A percentile compares a stretch with the other conserved stretches of the same genome.
Evolutionary conservation across 352 stramenopile genomes (phyloP).

Genomic region (Globisporangium emineosum): DNA sequence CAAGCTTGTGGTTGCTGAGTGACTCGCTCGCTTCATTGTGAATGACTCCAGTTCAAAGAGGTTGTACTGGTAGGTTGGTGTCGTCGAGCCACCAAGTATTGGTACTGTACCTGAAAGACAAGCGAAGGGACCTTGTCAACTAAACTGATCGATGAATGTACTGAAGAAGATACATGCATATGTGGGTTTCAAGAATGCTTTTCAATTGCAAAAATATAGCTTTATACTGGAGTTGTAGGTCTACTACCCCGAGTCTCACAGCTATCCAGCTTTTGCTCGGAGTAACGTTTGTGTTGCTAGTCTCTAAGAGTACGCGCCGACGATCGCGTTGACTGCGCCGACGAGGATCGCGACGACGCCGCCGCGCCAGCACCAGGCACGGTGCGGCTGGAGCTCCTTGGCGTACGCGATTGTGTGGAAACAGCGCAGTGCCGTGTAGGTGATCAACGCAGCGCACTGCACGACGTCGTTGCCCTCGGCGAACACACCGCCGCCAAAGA

Average conservation of each 20-base stretch:
- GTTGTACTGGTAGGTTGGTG: too few relatives aligned
- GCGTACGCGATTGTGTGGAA: slow-evolving; percentile 44
- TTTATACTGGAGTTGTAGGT: not conserved
- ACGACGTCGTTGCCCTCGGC: slow-evolving; percentile 27
- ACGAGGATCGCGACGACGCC: not conserved
- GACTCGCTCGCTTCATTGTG: not conserved
- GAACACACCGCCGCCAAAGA: slow-evolving; percentile 30
- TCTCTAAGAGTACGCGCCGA: not conserved
- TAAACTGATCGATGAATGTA: too few relatives aligned
- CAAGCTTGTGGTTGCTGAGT: not conserved
- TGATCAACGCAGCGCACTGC: slow-evolving; percentile 23
- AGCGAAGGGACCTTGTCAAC: too few relatives aligned
- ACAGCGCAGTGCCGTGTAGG: slow-evolving; percentile 36
- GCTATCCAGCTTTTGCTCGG: too few relatives aligned
- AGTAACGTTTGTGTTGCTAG: too few relatives aligned
- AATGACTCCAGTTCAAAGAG: not conserved
- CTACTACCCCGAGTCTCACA: not conserved
- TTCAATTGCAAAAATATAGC: not conserved
- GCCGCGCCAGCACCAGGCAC: slow-evolving; percentile 14
- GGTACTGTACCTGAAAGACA: too few relatives aligned
- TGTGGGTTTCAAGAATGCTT: not conserved
- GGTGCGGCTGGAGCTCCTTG: slow-evolving; percentile 37
- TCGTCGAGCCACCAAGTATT: too few relatives aligned
- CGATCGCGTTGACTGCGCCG: not conserved
- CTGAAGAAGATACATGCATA: too few relatives aligned